phyloP scores from a whole-genome alignment of 345 rosid genomes.

The Luvunga scandens region DNA sequence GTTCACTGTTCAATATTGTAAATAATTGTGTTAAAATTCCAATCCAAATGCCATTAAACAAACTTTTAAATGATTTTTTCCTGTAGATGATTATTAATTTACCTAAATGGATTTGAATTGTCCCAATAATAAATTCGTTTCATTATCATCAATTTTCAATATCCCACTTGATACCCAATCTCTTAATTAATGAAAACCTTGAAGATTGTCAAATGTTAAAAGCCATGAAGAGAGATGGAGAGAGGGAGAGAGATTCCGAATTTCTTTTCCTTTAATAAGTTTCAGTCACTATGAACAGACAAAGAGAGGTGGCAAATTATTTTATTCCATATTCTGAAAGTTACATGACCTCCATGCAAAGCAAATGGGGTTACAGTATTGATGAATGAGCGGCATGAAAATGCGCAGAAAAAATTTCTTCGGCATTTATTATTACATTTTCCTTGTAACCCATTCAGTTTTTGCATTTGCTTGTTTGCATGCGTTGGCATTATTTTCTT shows the following conservation, averaged over 20 bases:
- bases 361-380: constrained; percentile 7
- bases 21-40: neutral
- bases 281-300: constrained; percentile 28
- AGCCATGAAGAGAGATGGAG: neutral
- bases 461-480: neutral
- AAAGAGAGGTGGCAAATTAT: neutral
- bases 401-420: neutral
- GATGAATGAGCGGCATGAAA: constrained; percentile 24
- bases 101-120: neutral
- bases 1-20: neutral
- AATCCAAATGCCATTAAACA: neutral
- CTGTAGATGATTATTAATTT: neutral
- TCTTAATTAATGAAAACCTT: constrained; percentile 8
- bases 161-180: neutral
- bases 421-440: neutral
- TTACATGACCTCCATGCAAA: constrained; percentile 19
- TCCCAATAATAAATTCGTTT: neutral
- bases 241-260: neutral
- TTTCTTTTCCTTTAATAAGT: constrained; percentile 7
- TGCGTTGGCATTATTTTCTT: neutral
- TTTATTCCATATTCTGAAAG: neutral
- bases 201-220: neutral
- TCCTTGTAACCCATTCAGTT: constrained; percentile 5
- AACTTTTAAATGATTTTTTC: too few relatives aligned
- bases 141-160: neutral